Percentiles rank a stretch among this genome's conserved stretches.
Evolutionary conservation across 1,139 yeast species (phyloP).

Genomic region (Kazachstania sp.): DNA sequence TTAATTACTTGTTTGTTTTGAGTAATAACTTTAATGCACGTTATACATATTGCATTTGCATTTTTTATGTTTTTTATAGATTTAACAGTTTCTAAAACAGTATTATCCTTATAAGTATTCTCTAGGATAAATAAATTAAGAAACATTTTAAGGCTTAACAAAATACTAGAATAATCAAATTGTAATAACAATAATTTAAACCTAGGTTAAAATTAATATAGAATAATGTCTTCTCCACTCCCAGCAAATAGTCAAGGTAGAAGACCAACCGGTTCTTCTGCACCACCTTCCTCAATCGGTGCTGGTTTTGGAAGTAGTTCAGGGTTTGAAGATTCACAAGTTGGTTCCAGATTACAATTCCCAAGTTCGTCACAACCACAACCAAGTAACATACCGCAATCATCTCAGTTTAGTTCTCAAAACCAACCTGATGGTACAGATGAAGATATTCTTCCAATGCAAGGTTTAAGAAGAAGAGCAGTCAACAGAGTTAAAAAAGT

Average conservation of each 20-base stretch:
- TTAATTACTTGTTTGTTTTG: too few species aligned
- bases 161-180: too few species aligned
- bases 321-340: slow-evolving; percentile 22
- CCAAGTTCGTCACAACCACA: slow-evolving; percentile 32
- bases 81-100: background rate
- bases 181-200: too few species aligned
- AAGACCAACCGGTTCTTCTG: slow-evolving; percentile 24
- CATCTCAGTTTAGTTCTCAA: slow-evolving; percentile 22
- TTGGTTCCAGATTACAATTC: slow-evolving; percentile 21
- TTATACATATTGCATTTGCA: too few species aligned
- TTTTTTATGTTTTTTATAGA: background rate
- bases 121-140: too few species aligned
- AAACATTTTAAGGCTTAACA: too few species aligned
- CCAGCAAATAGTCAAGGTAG: slow-evolving; percentile 15
- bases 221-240: slow-evolving; percentile 17
- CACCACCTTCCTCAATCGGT: slow-evolving; percentile 31
- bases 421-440: slow-evolving; percentile 14
- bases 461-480: slow-evolving; percentile 30
- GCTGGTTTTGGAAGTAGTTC: slow-evolving; percentile 27
- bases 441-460: slow-evolving; percentile 23
- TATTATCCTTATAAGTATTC: too few species aligned
- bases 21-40: too few species aligned
- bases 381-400: slow-evolving; percentile 10
- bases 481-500: slow-evolving; percentile 74
- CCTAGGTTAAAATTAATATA: background rate